Evolutionary conservation across 2,329 filamentous ascomycete species (phyloP).

Genomic region (Aureobasidium musti): DNA sequence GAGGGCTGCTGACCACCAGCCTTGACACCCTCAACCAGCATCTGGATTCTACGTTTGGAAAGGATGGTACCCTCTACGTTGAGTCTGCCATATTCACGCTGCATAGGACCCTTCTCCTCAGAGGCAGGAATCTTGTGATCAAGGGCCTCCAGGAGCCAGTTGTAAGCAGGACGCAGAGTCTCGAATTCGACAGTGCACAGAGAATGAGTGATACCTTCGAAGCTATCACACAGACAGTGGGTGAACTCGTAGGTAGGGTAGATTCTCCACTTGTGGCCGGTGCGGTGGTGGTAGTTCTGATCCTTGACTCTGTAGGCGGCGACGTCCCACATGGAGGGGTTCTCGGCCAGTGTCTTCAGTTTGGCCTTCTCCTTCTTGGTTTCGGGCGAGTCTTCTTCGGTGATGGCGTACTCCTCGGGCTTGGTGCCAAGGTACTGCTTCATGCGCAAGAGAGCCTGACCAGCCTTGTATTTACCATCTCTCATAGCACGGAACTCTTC

Average conservation of each 20-base stretch:
- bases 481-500: slow-evolving; percentile 85
- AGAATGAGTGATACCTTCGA: slow-evolving; percentile 88
- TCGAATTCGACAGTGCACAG: slow-evolving; percentile 94
- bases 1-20: slow-evolving; percentile 36
- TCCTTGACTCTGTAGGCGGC: slow-evolving; percentile 84
- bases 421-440: slow-evolving; percentile 72
- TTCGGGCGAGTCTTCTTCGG: slow-evolving; percentile 39
- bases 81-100: slow-evolving; percentile 79
- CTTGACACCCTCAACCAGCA: slow-evolving; percentile 69
- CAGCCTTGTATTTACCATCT: slow-evolving; percentile 84
- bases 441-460: slow-evolving; percentile 86
- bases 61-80: slow-evolving; percentile 83
- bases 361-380: slow-evolving; percentile 41
- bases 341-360: slow-evolving; percentile 59
- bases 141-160: slow-evolving; percentile 81
- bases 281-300: slow-evolving; percentile 72
- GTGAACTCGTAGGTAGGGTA: slow-evolving; percentile 92
- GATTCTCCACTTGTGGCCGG: slow-evolving; percentile 82
- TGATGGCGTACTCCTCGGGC: slow-evolving; percentile 41
- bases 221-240: slow-evolving; percentile 87
- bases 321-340: slow-evolving; percentile 96
- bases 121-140: slow-evolving; percentile 71
- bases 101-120: slow-evolving; percentile 68
- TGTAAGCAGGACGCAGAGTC: slow-evolving; percentile 80
- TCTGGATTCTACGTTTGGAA: slow-evolving; percentile 80